These are phyloP conservation scores for Yamadazyma triangularis DNA, from an alignment of 1,139 yeast genomes.

Conservation along the genomic window DNA sequence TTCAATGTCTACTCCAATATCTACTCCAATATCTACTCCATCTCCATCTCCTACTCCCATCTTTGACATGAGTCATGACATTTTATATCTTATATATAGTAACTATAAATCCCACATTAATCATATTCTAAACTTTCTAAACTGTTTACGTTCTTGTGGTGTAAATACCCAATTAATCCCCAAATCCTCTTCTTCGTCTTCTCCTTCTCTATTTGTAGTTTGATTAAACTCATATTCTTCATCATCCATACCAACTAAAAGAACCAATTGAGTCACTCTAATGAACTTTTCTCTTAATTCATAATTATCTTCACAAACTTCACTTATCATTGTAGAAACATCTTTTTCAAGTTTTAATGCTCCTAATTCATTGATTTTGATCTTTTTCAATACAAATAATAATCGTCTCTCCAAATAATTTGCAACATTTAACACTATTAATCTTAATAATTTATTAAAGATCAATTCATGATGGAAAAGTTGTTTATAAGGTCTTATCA, in stretches of 20 bases:
- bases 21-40: too few species aligned
- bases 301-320: conserved; percentile 59
- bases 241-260: conserved; percentile 79
- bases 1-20: too few species aligned
- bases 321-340: conserved; percentile 65
- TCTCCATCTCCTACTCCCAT: too few species aligned
- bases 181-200: conserved; percentile 23
- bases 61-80: too few species aligned
- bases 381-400: conserved; percentile 56
- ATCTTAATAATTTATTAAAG: conserved; percentile 43
- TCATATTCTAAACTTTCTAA: too few species aligned
- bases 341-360: conserved; percentile 83
- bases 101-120: too few species aligned
- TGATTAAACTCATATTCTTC: conserved; percentile 64
- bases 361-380: conserved; percentile 71
- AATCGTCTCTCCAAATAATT: conserved; percentile 62
- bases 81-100: too few species aligned
- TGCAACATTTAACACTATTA: conserved; percentile 50
- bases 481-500: conserved; percentile 63
- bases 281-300: conserved; percentile 73
- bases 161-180: conserved; percentile 78
- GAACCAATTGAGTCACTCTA: conserved; percentile 76
- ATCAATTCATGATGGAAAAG: conserved; percentile 48
- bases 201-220: conserved; percentile 41
- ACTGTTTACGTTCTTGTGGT: conserved; percentile 66